Evolutionary conservation across 192 early-diverging fungal species (phyloP).

Genomic region (Backusella macrospora): DNA sequence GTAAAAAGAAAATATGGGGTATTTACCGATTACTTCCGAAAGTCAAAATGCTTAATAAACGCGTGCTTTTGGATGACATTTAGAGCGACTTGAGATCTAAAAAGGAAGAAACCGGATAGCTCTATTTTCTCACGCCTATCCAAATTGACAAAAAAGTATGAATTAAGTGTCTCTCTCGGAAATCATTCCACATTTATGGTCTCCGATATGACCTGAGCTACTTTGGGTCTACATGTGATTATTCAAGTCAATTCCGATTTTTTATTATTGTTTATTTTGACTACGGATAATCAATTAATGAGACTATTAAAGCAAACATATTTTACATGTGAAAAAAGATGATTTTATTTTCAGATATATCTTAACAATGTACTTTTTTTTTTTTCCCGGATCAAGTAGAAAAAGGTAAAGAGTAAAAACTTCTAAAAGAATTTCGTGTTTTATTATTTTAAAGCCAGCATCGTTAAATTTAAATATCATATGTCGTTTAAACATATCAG

Average conservation of each 20-base stretch:
- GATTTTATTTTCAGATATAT: no score
- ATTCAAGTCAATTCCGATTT: slow-evolving; percentile 7
- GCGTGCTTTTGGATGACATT: slow-evolving; percentile 7
- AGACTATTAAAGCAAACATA: no score
- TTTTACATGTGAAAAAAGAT: no score
- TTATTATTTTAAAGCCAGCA: no score
- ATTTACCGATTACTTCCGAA: slow-evolving; percentile 8
- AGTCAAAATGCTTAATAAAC: slow-evolving; percentile 5
- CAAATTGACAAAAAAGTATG: neutral
- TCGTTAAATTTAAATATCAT: no score
- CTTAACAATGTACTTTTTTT: no score
- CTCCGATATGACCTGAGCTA: slow-evolving; percentile 4
- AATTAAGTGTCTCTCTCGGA: neutral
- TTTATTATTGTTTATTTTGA: slow-evolving; percentile 1
- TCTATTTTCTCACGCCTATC: slow-evolving; percentile 2
- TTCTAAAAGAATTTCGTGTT: no score
- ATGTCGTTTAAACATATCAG: no score
- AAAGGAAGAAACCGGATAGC: slow-evolving; percentile 13
- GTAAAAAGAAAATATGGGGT: slow-evolving; percentile 4
- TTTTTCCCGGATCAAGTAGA: no score
- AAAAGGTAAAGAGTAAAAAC: no score
- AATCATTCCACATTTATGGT: neutral
- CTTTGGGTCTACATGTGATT: slow-evolving; percentile 4
- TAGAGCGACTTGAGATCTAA: slow-evolving; percentile 1
- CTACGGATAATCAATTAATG: no score